These are phyloP conservation scores for Alternaria tenuissima DNA, from an alignment of 2,329 filamentous ascomycete species.

Conservation along the genomic window DNA sequence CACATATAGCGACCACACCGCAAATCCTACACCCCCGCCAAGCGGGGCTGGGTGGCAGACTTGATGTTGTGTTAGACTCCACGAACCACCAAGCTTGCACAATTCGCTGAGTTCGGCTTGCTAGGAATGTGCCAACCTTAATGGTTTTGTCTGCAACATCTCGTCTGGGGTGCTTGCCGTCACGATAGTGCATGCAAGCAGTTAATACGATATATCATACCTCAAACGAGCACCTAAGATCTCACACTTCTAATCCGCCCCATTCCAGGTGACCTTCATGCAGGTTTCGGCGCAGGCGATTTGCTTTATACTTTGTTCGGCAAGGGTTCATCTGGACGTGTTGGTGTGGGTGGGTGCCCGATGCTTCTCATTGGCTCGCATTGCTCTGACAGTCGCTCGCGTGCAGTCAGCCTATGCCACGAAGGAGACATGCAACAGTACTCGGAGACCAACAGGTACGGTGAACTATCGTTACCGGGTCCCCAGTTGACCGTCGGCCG, in stretches of 20 bases:
- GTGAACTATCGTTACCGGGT: neutral
- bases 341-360: neutral
- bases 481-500: slow-evolving; percentile 2
- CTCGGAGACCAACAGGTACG: neutral
- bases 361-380: neutral
- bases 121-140: neutral
- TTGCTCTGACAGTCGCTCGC: neutral
- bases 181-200: too few relatives aligned
- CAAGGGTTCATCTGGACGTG: neutral
- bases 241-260: neutral
- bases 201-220: too few relatives aligned
- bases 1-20: neutral
- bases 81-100: neutral
- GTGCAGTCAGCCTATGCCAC: neutral
- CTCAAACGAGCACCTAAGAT: neutral
- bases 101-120: neutral
- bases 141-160: neutral
- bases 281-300: neutral
- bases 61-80: neutral
- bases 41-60: neutral
- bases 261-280: neutral
- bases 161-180: too few relatives aligned
- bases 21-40: neutral
- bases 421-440: neutral
- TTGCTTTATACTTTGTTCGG: neutral